Percentiles rank a stretch among this genome's conserved stretches.
phyloP scores from a whole-genome alignment of 257 asterid species.

The Penstemon eatonii region DNA sequence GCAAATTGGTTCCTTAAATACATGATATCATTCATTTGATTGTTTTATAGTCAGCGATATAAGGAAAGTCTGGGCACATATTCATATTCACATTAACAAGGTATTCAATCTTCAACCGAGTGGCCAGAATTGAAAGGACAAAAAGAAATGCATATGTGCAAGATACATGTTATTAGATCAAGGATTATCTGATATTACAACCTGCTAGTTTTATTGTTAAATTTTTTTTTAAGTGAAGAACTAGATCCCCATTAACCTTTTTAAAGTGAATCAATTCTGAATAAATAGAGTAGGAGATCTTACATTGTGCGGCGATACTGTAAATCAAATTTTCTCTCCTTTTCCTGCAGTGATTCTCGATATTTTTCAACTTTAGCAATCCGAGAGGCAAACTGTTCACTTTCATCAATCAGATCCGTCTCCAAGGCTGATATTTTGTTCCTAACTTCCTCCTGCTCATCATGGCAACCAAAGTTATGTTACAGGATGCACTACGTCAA shows the following conservation, averaged over 20 bases:
- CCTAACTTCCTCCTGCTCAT: constrained; percentile 75
- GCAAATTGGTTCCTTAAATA: neutral
- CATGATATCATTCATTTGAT: constrained; percentile 13
- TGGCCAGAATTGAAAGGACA: neutral
- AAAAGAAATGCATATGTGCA: neutral
- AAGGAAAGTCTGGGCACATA: neutral
- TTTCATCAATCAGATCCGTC: constrained; percentile 49
- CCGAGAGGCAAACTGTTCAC: constrained; percentile 47
- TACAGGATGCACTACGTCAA: constrained; percentile 1
- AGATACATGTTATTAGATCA: neutral
- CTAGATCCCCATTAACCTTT: constrained; percentile 20
- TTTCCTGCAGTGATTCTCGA: constrained; percentile 56
- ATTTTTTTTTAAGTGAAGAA: neutral
- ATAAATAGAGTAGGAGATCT: constrained; percentile 28
- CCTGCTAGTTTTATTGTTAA: neutral
- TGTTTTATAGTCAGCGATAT: neutral
- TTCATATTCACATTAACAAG: too few species aligned
- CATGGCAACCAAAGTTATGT: constrained; percentile 25
- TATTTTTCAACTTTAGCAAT: constrained; percentile 45
- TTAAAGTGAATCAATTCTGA: constrained; percentile 9
- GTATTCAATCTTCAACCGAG: too few species aligned
- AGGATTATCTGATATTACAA: neutral
- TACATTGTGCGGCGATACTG: constrained; percentile 82
- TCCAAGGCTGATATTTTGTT: constrained; percentile 61
- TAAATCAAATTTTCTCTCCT: constrained; percentile 66